These are phyloP conservation scores for Nelumbo lutea DNA, from an alignment of 164 flowering plant genomes.

Conservation along the genomic window DNA sequence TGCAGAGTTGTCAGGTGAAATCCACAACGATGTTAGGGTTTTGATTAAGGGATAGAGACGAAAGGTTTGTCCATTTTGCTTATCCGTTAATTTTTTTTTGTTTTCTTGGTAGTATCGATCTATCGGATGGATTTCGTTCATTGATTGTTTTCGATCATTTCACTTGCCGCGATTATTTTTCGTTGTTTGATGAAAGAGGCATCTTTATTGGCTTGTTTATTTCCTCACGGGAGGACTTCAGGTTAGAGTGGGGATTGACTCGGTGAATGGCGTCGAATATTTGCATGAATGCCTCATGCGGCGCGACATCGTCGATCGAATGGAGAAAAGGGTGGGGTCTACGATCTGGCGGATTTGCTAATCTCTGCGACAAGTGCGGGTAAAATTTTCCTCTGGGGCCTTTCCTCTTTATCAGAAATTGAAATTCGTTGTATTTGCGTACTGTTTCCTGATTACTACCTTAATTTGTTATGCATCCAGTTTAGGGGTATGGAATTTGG, in stretches of 20 bases:
- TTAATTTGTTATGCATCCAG: neutral
- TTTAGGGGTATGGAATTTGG: neutral
- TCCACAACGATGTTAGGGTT: neutral
- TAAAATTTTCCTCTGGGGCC: conserved; percentile 16
- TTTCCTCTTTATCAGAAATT: neutral
- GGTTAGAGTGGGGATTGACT: conserved; percentile 12
- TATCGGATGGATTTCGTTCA: neutral
- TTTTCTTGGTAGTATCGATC: neutral
- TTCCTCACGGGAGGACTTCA: neutral
- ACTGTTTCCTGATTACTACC: neutral
- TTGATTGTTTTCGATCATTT: neutral
- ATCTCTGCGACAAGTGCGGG: conserved; percentile 76
- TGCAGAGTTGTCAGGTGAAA: neutral
- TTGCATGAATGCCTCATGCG: conserved; percentile 60
- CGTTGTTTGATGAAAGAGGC: conserved; percentile 3
- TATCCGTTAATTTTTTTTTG: neutral
- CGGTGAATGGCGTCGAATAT: conserved; percentile 37
- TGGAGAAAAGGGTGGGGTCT: conserved; percentile 69
- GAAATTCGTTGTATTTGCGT: neutral
- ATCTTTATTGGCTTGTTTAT: neutral
- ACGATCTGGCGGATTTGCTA: conserved; percentile 66
- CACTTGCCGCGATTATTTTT: neutral
- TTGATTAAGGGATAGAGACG: neutral
- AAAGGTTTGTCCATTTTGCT: neutral
- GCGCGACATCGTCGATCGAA: conserved; percentile 33